Conservation (phyloP, 495 filamentous ascomycete species). For the Pseudoneurospora amorphoporcata region DNA sequence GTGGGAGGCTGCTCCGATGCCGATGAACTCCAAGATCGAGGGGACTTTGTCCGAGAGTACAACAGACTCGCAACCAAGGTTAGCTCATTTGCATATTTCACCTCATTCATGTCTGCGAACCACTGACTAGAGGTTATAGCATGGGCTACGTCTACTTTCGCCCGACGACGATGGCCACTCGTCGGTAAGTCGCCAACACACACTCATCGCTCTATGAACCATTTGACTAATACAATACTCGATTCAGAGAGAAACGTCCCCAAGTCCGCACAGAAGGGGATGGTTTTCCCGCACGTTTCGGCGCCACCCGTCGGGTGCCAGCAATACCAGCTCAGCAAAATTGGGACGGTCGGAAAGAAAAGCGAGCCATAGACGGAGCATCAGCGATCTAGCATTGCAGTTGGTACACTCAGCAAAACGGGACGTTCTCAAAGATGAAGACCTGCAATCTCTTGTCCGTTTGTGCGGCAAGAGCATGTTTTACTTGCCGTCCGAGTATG, state of each 20-base stretch:
- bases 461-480: slow-evolving; percentile 63
- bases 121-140: slow-evolving; percentile 16
- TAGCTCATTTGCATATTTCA: background rate
- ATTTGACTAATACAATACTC: background rate
- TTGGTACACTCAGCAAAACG: slow-evolving; percentile 34
- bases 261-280: slow-evolving; percentile 7
- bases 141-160: slow-evolving; percentile 29
- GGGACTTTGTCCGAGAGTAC: slow-evolving; percentile 39
- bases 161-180: slow-evolving; percentile 14
- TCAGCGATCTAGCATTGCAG: slow-evolving; percentile 43
- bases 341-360: slow-evolving; percentile 19
- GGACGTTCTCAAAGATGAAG: slow-evolving; percentile 50
- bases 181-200: slow-evolving; percentile 6
- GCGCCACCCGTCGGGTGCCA: slow-evolving; percentile 14
- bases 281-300: slow-evolving; percentile 28
- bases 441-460: slow-evolving; percentile 55
- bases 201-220: background rate
- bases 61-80: slow-evolving; percentile 46
- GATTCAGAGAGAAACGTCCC: background rate
- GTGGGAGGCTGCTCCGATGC: slow-evolving; percentile 21
- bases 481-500: slow-evolving; percentile 54
- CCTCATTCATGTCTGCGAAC: background rate
- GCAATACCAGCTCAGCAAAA: slow-evolving; percentile 19
- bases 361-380: slow-evolving; percentile 31
- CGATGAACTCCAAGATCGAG: slow-evolving; percentile 32